Evolutionary conservation across 305 asterid genomes (phyloP), one percentile per base, ranked within the genome.

Genomic region (Coffea humblotiana): DNA sequence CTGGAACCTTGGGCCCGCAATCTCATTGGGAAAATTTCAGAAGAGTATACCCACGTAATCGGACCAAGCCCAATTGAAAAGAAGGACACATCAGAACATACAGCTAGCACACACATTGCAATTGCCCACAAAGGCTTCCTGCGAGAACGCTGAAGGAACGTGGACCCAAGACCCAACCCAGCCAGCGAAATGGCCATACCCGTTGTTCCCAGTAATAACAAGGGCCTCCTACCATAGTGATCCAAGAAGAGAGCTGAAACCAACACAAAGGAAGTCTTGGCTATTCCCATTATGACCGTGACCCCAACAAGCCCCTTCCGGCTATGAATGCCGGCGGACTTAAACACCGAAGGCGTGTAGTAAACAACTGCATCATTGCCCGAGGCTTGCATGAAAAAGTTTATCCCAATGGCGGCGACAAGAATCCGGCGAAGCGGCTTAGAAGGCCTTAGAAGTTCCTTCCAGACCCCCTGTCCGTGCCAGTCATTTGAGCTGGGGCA

Each of bases 51-150:
- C 98, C 98, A 92, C 0, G 97, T 92, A 6, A 94, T 87, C 19
- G 98, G 97, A 81, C 98, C 97, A 72, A 91, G 93, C 85, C 97
- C 97, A 51, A 94, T 92, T 0, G 98, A 92, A 85, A 92, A 94
- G 80, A 92, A 92, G 1, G 97, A 92, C 1, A 94, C 94, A 21
- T 90, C 96, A 0, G 92, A 94, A 54, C 94, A 92, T 0, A 94
- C 95, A 0, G 97, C 89, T 1, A 90, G 80, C 12, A 91, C 92
- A 32, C 94, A 90, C 56, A 92, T 11, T 0, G 89, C 97, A 9
- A 92, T 91, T 49, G 97, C 97, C 97, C 97, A 91, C 8, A 27
- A 52, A 0, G 97, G 97, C 68, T 90, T 90, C 6, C 85, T 87
- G 67, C 51, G 78, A 11, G 92, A 75, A 4, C 69, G 83, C 16